A percentile compares a stretch with the other conserved stretches of the same genome.
Conservation (phyloP, 768 basidiomycete genomes). For the Cystobasidium ongulense region DNA sequence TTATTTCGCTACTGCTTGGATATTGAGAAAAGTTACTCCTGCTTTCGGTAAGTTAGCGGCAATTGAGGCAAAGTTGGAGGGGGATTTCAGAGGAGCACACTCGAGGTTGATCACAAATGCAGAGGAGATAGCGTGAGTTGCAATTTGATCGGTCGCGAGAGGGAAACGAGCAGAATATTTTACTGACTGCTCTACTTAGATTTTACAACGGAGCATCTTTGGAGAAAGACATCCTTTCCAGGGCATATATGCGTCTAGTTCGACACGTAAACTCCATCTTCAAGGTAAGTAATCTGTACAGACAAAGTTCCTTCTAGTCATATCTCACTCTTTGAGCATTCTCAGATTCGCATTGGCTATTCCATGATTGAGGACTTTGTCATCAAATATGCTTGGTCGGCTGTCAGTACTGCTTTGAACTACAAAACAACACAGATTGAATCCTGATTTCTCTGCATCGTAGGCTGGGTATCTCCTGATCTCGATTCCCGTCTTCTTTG, state of each 20-base stretch:
- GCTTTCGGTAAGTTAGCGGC: constrained; percentile 86
- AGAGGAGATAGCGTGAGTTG: constrained; percentile 79
- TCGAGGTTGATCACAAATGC: constrained; percentile 75
- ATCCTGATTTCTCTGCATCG: background rate
- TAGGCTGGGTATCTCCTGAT: constrained; percentile 73
- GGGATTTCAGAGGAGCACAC: constrained; percentile 82
- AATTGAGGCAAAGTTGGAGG: constrained; percentile 76
- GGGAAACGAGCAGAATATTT: background rate
- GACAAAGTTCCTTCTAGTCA: no score
- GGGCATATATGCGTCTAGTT: constrained; percentile 69
- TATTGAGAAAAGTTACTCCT: constrained; percentile 68
- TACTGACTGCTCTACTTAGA: constrained; percentile 46
- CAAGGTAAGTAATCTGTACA: constrained; percentile 52
- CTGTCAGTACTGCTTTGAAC: constrained; percentile 45
- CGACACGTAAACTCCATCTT: constrained; percentile 86
- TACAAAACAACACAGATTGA: background rate
- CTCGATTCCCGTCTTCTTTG: constrained; percentile 73
- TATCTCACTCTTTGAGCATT: background rate
- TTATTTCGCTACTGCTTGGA: constrained; percentile 75
- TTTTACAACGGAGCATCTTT: constrained; percentile 84
- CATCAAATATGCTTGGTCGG: constrained; percentile 93
- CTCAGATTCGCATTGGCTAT: constrained; percentile 81
- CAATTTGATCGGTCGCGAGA: background rate
- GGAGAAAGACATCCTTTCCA: constrained; percentile 71
- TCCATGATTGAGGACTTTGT: constrained; percentile 94